Percentiles rank a stretch among this genome's conserved stretches.
phyloP scores from a whole-genome alignment of 345 rosid species.

The Brassica juncea region DNA sequence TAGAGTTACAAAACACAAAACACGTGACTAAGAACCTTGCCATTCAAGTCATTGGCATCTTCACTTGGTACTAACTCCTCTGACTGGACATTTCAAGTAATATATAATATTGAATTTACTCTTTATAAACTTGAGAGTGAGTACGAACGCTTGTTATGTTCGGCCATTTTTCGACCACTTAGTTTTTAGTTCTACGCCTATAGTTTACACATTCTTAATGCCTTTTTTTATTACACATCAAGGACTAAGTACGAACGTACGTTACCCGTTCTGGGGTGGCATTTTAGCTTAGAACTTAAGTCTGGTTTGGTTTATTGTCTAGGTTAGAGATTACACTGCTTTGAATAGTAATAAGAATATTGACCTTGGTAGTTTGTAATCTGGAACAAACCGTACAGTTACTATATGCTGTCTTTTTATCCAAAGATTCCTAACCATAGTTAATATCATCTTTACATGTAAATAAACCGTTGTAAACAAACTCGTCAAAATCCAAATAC shows the following conservation, averaged over 20 bases:
- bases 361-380: neutral
- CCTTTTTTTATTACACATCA: neutral
- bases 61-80: neutral
- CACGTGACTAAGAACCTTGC: neutral
- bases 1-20: neutral
- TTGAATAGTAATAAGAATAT: neutral
- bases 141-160: neutral
- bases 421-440: conserved; percentile 13
- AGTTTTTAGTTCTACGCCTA: neutral
- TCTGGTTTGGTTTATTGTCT: neutral
- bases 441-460: conserved; percentile 18
- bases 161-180: neutral
- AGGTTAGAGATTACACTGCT: conserved; percentile 26
- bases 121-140: no score
- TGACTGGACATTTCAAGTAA: neutral
- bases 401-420: neutral
- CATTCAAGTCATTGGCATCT: neutral
- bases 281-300: neutral
- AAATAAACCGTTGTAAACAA: conserved; percentile 7
- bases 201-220: neutral
- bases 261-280: neutral
- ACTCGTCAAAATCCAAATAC: conserved; percentile 1
- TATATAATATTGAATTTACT: neutral
- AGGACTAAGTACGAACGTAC: neutral
- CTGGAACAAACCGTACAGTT: conserved; percentile 1